A percentile compares a stretch with the other conserved stretches of the same genome.
These are phyloP conservation scores for Magnolia sinica DNA, from an alignment of 164 flowering plant genomes.

Conservation along the genomic window DNA sequence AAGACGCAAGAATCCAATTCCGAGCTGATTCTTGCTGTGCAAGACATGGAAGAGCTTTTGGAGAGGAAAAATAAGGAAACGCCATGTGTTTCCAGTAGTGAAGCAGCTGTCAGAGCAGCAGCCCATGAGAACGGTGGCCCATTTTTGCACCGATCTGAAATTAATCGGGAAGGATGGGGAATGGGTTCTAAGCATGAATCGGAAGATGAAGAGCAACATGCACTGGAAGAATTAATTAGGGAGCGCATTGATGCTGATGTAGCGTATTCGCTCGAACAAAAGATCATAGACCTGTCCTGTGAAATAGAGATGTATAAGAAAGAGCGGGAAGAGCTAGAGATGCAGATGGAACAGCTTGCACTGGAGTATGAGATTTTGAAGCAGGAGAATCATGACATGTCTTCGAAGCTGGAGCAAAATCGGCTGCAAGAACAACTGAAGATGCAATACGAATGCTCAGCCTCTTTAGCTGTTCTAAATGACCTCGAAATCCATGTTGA, in stretches of 20 bases:
- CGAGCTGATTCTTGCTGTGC: conserved; percentile 82
- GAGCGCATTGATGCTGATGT: conserved; percentile 50
- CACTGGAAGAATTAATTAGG: conserved; percentile 58
- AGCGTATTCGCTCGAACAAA: conserved; percentile 48
- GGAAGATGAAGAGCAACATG: conserved; percentile 54
- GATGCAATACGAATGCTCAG: conserved; percentile 63
- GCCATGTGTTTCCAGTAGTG: conserved; percentile 14
- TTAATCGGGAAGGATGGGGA: conserved; percentile 15
- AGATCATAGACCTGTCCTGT: conserved; percentile 45
- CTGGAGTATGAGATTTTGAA: conserved; percentile 78
- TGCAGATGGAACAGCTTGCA: conserved; percentile 73
- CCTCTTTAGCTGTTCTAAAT: conserved; percentile 28
- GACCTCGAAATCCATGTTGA: conserved; percentile 56
- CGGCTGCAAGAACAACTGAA: conserved; percentile 64
- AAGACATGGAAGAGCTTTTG: conserved; percentile 72
- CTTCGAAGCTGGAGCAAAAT: conserved; percentile 57
- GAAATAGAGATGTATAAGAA: conserved; percentile 67
- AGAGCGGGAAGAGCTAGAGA: conserved; percentile 71
- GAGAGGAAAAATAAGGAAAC: conserved; percentile 54
- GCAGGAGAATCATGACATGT: conserved; percentile 69
- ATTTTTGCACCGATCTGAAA: conserved; percentile 21
- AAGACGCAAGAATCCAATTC: conserved; percentile 88
- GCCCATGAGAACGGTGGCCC: neutral
- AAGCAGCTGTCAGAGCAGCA: conserved; percentile 15
- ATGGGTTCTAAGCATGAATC: conserved; percentile 21